phyloP scores from a whole-genome alignment of 345 rosid genomes.

The Carallia brachiata region DNA sequence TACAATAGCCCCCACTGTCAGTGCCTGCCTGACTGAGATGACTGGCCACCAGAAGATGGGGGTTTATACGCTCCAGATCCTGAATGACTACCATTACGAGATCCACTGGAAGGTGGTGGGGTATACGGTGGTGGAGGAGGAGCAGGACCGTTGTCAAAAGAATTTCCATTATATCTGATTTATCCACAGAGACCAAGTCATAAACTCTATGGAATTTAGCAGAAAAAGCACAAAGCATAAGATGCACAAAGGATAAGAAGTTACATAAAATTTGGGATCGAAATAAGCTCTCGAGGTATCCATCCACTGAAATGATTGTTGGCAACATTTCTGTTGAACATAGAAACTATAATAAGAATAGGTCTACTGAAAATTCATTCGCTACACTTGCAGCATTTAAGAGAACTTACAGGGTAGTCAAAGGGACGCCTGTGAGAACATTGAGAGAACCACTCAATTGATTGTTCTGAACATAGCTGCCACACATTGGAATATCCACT shows the following conservation, averaged over 20 bases:
- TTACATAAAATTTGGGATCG: constrained; percentile 69
- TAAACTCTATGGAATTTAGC: not conserved
- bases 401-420: constrained; percentile 73
- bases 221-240: not conserved
- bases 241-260: constrained; percentile 20
- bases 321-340: constrained; percentile 78
- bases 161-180: constrained; percentile 80
- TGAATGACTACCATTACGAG: constrained; percentile 45
- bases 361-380: not conserved
- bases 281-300: constrained; percentile 76
- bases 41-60: constrained; percentile 34
- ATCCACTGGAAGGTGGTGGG: constrained; percentile 58
- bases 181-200: constrained; percentile 24
- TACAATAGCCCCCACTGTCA: constrained; percentile 56
- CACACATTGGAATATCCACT: constrained; percentile 25
- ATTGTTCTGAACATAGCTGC: constrained; percentile 90
- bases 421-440: constrained; percentile 62
- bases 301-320: constrained; percentile 85
- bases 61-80: constrained; percentile 38
- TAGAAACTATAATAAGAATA: constrained; percentile 17
- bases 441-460: constrained; percentile 75
- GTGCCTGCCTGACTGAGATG: constrained; percentile 50
- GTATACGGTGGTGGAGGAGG: constrained; percentile 62
- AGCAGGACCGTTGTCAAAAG: constrained; percentile 79
- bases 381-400: not conserved